Percentiles rank a stretch among this genome's conserved stretches.
These are phyloP conservation scores for Nyctanthes arbortristis DNA, from an alignment of 257 asterid species.

Conservation along the genomic window DNA sequence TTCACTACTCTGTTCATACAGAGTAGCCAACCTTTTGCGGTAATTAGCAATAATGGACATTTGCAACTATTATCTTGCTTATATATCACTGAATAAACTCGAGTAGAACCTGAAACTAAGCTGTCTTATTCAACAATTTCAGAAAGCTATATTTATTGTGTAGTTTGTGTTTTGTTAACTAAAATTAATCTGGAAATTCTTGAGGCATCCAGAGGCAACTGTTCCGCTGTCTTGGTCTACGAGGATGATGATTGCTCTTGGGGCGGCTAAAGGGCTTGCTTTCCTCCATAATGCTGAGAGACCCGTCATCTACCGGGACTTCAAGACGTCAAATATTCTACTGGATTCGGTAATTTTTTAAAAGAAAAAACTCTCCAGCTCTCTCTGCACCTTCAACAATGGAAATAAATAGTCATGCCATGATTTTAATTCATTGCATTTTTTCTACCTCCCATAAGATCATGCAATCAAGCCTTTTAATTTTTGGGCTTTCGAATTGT, in stretches of 20 bases:
- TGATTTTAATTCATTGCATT: background rate
- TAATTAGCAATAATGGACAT: background rate
- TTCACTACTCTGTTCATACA: background rate
- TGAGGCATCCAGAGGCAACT: constrained; percentile 84
- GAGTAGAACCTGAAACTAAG: constrained; percentile 1
- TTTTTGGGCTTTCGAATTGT: constrained; percentile 10
- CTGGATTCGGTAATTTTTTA: constrained; percentile 76
- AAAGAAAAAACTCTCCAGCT: too few species aligned
- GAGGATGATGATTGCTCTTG: constrained; percentile 98
- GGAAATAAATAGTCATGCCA: background rate
- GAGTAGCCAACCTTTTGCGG: background rate
- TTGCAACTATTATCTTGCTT: constrained; percentile 7
- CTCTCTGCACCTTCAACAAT: too few species aligned
- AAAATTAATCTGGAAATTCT: constrained; percentile 53
- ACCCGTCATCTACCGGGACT: constrained; percentile 98
- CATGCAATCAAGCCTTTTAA: background rate
- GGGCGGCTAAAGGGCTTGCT: constrained; percentile 99
- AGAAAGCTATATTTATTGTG: constrained; percentile 5
- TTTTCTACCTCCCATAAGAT: background rate
- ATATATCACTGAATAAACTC: constrained; percentile 2
- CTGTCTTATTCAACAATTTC: constrained; percentile 18
- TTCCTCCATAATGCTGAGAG: constrained; percentile 97
- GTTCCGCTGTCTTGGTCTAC: constrained; percentile 89
- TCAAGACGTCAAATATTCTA: constrained; percentile 94
- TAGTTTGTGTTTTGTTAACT: constrained; percentile 35